A percentile compares a stretch with the other conserved stretches of the same genome.
Evolutionary conservation across 1,139 yeast genomes (phyloP).

Genomic region (Yamadazyma spencermartinsiae): DNA sequence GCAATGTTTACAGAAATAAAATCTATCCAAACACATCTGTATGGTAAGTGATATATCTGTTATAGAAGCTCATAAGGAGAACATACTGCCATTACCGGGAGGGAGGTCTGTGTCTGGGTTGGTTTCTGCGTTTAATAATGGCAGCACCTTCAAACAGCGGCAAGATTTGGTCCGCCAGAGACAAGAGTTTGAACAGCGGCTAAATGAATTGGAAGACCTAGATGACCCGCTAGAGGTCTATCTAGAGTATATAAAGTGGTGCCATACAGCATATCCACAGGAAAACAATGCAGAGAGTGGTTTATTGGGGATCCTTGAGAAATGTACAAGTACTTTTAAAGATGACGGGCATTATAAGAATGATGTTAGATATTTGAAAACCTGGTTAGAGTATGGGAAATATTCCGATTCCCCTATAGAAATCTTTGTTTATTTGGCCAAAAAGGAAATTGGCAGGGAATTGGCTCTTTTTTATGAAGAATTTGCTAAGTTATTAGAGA

Average conservation of each 20-base stretch:
- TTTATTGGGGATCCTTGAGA: conserved; percentile 62
- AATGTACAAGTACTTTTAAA: conserved; percentile 69
- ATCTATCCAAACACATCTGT: too few species aligned
- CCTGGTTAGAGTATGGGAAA: conserved; percentile 78
- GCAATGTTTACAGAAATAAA: neutral
- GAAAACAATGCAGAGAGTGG: conserved; percentile 72
- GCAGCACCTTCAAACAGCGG: conserved; percentile 16
- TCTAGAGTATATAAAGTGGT: conserved; percentile 74
- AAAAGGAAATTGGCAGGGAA: conserved; percentile 69
- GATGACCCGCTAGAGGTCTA: conserved; percentile 85
- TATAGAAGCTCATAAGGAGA: conserved; percentile 77
- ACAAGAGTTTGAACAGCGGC: conserved; percentile 41
- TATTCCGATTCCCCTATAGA: conserved; percentile 74
- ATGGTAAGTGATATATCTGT: conserved; percentile 33
- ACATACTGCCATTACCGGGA: conserved; percentile 64
- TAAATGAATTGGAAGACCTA: conserved; percentile 52
- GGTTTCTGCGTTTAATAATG: conserved; percentile 40
- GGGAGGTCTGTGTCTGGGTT: conserved; percentile 73
- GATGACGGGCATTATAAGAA: conserved; percentile 69
- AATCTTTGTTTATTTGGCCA: conserved; percentile 69
- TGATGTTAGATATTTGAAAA: conserved; percentile 74
- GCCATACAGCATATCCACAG: conserved; percentile 62
- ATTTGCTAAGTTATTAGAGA: conserved; percentile 68
- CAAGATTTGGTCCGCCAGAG: conserved; percentile 30
- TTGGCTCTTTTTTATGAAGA: conserved; percentile 78